A percentile compares a stretch with the other conserved stretches of the same genome.
These are phyloP conservation scores for Clarireedia homoeocarpa DNA, from an alignment of 2,329 filamentous ascomycete genomes.

Conservation along the genomic window DNA sequence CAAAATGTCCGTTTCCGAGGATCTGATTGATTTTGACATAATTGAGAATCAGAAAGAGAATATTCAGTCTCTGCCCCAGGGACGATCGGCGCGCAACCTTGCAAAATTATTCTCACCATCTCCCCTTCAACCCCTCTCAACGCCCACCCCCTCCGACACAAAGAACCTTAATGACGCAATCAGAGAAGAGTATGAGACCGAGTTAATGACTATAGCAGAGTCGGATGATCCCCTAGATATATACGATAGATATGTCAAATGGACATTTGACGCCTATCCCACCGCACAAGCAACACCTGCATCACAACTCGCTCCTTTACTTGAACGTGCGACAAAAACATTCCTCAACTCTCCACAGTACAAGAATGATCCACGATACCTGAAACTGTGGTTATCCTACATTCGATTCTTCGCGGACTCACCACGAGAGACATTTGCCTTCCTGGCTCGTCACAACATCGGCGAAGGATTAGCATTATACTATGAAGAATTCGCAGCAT, in stretches of 20 bases:
- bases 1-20: slow-evolving; percentile 41
- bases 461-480: slow-evolving; percentile 83
- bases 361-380: slow-evolving; percentile 88
- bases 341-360: slow-evolving; percentile 84
- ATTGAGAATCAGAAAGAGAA: slow-evolving; percentile 98
- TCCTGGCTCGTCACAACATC: slow-evolving; percentile 79
- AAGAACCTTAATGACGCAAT: slow-evolving; percentile 71
- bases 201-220: slow-evolving; percentile 70
- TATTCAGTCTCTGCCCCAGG: slow-evolving; percentile 85
- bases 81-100: slow-evolving; percentile 81
- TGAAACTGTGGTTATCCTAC: slow-evolving; percentile 91
- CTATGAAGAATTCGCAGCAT: slow-evolving; percentile 94
- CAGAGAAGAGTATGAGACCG: slow-evolving; percentile 77
- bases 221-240: slow-evolving; percentile 92
- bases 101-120: slow-evolving; percentile 71
- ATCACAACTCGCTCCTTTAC: slow-evolving; percentile 79
- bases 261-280: slow-evolving; percentile 92
- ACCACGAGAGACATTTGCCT: slow-evolving; percentile 89
- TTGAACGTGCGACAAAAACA: slow-evolving; percentile 86
- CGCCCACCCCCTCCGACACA: slow-evolving; percentile 63
- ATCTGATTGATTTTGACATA: slow-evolving; percentile 72
- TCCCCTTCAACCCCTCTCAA: slow-evolving; percentile 47
- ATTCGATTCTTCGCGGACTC: slow-evolving; percentile 87
- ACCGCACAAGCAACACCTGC: slow-evolving; percentile 85
- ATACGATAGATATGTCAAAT: slow-evolving; percentile 94